Evolutionary conservation across 768 basidiomycete species (phyloP).

Genomic region (Naganishia friedmannii): DNA sequence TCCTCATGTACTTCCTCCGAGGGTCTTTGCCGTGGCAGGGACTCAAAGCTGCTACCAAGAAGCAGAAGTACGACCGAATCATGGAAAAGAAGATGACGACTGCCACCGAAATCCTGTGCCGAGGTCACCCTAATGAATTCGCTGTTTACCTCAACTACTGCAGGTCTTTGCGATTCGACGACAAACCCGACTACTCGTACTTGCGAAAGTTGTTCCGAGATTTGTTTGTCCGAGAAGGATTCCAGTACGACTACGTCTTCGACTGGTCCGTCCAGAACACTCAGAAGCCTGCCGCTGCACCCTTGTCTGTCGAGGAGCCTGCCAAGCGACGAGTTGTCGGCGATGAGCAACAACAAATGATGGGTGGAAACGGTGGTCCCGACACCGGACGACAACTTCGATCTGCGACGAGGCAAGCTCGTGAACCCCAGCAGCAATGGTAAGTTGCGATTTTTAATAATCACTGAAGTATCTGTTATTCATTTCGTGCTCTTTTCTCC

Average conservation of each 20-base stretch:
- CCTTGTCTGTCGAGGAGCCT: conserved; percentile 21
- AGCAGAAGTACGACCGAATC: conserved; percentile 99
- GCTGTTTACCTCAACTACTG: conserved; percentile 99
- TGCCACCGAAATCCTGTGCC: conserved; percentile 77
- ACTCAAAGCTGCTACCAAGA: conserved; percentile 99
- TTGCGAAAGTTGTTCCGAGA: conserved; percentile 97
- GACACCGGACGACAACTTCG: conserved; percentile 26
- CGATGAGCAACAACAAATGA: conserved; percentile 21
- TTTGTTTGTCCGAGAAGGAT: conserved; percentile 92
- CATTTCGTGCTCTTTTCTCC: neutral
- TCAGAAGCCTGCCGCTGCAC: conserved; percentile 24
- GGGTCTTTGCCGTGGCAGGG: conserved; percentile 99
- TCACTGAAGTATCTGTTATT: neutral
- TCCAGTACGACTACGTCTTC: conserved; percentile 99
- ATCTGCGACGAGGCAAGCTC: conserved; percentile 26
- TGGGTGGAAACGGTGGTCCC: neutral
- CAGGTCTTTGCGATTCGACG: conserved; percentile 96
- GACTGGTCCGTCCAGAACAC: conserved; percentile 66
- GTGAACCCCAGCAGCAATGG: conserved; percentile 19
- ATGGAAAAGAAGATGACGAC: conserved; percentile 99
- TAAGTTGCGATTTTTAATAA: neutral
- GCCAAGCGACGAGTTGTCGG: conserved; percentile 17
- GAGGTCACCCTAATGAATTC: conserved; percentile 99
- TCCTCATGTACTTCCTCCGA: conserved; percentile 99
- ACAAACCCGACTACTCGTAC: conserved; percentile 99